Conservation (phyloP, 1,139 yeast species). For the Pneumocystis murina region DNA sequence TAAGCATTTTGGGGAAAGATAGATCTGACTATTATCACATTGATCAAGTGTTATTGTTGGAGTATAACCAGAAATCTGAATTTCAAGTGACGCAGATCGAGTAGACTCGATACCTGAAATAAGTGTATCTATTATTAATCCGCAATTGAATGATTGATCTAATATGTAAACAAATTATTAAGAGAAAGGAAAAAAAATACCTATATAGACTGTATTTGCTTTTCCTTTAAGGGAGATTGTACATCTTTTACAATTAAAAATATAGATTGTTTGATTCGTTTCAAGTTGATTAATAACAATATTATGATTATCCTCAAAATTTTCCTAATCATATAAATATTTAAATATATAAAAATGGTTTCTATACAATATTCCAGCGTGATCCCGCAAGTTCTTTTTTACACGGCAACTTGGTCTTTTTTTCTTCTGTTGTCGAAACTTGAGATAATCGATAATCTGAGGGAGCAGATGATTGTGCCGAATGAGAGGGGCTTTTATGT, state of each 20-base stretch:
- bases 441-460: conserved; percentile 24
- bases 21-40: conserved; percentile 71
- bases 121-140: conserved; percentile 66
- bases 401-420: conserved; percentile 25
- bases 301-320: conserved; percentile 39
- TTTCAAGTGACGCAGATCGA: conserved; percentile 64
- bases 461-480: conserved; percentile 59
- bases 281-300: conserved; percentile 60
- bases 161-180: background rate
- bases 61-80: conserved; percentile 65
- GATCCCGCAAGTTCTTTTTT: conserved; percentile 33
- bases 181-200: conserved; percentile 23
- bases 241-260: conserved; percentile 60
- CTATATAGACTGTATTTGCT: conserved; percentile 72
- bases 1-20: conserved; percentile 55
- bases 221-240: conserved; percentile 81
- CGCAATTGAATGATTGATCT: conserved; percentile 32
- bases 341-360: conserved; percentile 47
- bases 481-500: conserved; percentile 46
- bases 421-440: background rate
- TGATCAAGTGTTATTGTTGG: conserved; percentile 82
- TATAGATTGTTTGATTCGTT: conserved; percentile 75
- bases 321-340: conserved; percentile 69
- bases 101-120: conserved; percentile 82
- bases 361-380: conserved; percentile 25